These are phyloP conservation scores for Saccharomyces pastorianus DNA, from an alignment of 1,139 yeast genomes.

Conservation along the genomic window DNA sequence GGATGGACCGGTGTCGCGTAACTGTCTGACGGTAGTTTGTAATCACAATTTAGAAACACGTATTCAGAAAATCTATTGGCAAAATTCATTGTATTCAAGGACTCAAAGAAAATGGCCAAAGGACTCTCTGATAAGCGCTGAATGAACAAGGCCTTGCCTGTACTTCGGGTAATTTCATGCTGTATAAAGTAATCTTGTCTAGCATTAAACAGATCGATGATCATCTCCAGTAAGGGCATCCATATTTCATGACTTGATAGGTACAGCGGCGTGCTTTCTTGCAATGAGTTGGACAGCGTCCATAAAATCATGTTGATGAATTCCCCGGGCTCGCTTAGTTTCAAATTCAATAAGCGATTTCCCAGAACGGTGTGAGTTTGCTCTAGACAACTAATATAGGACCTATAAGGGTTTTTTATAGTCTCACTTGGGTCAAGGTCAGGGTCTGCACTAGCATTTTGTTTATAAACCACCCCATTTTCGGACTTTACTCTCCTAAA, in stretches of 20 bases:
- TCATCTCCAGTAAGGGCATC: conserved; percentile 20
- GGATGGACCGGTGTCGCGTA: conserved; percentile 13
- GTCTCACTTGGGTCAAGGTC: conserved; percentile 4
- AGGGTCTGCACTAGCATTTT: conserved; percentile 3
- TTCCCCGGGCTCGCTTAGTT: conserved; percentile 19
- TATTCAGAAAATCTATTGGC: conserved; percentile 16
- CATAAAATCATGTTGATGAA: conserved; percentile 24
- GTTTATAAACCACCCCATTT: conserved; percentile 6
- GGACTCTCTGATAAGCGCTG: conserved; percentile 21
- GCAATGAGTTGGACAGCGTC: conserved; percentile 22
- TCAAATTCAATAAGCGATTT: conserved; percentile 13
- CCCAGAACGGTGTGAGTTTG: conserved; percentile 17
- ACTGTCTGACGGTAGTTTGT: conserved; percentile 3
- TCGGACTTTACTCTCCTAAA: conserved; percentile 2
- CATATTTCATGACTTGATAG: conserved; percentile 20
- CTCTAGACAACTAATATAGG: conserved; percentile 23
- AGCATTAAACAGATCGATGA: conserved; percentile 20
- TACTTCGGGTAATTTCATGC: conserved; percentile 10
- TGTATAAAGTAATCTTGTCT: conserved; percentile 22
- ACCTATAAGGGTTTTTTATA: conserved; percentile 15
- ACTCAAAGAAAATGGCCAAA: conserved; percentile 14
- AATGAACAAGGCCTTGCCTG: conserved; percentile 4
- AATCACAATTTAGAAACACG: conserved; percentile 22
- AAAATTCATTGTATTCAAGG: conserved; percentile 14
- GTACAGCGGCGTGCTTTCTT: conserved; percentile 12